Conservation (phyloP, 2,329 filamentous ascomycete species). For the Cadophora sp. region DNA sequence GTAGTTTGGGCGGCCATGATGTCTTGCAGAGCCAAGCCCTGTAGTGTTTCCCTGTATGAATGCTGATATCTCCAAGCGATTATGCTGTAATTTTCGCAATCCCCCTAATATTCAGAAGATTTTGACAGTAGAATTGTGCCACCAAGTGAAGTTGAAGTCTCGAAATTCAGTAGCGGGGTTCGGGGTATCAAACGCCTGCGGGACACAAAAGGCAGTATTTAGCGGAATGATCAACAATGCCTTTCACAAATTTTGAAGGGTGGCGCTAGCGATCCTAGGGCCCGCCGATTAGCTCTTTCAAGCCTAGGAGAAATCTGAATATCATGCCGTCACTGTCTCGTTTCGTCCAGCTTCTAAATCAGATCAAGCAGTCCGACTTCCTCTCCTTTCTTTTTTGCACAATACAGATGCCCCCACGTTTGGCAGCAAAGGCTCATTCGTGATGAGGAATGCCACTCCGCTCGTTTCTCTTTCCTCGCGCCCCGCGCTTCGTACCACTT, state of each 20-base stretch:
- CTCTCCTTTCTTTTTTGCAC: neutral
- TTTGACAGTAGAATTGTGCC: neutral
- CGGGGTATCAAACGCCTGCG: slow-evolving; percentile 3
- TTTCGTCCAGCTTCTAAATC: neutral
- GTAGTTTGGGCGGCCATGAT: slow-evolving; percentile 49
- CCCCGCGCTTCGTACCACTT: slow-evolving; percentile 25
- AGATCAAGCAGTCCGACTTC: neutral
- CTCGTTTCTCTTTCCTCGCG: slow-evolving; percentile 35
- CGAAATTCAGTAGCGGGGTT: slow-evolving; percentile 12
- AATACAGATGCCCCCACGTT: neutral
- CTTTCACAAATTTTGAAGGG: neutral
- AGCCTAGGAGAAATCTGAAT: slow-evolving; percentile 14
- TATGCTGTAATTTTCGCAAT: neutral
- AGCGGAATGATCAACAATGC: neutral
- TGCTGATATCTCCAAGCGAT: neutral
- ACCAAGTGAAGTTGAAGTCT: neutral
- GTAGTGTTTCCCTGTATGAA: neutral
- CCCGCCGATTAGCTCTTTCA: slow-evolving; percentile 9
- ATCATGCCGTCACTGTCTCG: slow-evolving; percentile 17
- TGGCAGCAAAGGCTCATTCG: slow-evolving; percentile 40
- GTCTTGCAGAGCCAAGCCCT: slow-evolving; percentile 22
- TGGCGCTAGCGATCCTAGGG: slow-evolving; percentile 2
- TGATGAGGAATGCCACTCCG: slow-evolving; percentile 70
- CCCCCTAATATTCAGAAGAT: neutral
- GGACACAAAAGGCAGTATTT: neutral